phyloP scores from a whole-genome alignment of 306 rosid species.

The Vigna radiata region DNA sequence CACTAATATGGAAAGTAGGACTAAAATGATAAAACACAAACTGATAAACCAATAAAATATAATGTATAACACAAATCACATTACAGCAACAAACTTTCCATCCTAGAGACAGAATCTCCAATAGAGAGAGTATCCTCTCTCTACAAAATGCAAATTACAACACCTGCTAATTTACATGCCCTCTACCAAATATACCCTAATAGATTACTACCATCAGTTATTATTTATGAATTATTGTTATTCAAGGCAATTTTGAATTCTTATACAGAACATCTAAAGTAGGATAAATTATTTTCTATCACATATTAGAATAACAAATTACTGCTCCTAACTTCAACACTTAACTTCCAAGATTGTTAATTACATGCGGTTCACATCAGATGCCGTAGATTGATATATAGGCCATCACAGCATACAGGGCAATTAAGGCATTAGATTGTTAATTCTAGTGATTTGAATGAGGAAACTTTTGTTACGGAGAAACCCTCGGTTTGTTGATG shows the following conservation, averaged over 20 bases:
- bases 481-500: background rate
- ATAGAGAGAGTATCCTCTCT: background rate
- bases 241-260: background rate
- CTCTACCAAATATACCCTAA: background rate
- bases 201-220: background rate
- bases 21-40: background rate
- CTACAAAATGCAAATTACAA: background rate
- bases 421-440: background rate
- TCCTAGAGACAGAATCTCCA: background rate
- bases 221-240: background rate
- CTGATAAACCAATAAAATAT: background rate
- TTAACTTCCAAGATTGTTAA: background rate
- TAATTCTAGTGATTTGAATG: background rate
- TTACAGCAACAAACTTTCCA: background rate
- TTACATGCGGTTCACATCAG: background rate
- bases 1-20: background rate
- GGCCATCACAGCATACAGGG: background rate
- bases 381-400: background rate
- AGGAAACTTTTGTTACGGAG: background rate
- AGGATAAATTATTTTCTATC: background rate
- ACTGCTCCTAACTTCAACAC: background rate
- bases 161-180: background rate
- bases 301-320: background rate
- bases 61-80: background rate
- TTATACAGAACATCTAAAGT: background rate